Base-by-base conservation (phyloP, 1,139 yeast genomes). In the Meyerozyma smithsonii region DNA sequence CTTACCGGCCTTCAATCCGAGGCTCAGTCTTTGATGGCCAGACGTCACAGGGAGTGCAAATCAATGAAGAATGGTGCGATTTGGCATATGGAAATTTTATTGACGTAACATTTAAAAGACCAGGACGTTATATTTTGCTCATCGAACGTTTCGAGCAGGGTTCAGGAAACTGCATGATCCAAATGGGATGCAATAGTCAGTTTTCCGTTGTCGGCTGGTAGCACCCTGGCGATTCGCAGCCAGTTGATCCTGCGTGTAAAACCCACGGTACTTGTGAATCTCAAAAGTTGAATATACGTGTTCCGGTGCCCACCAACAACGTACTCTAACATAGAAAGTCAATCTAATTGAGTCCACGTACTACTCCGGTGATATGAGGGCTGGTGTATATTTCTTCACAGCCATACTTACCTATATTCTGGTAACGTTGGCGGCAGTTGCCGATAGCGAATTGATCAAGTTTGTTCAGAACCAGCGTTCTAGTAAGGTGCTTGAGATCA, bases 131-230 rank as follows among this genome's bases (percentile, higher is more conserved):
- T 41, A 59, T 73, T 4, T 46, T 75, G 8, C 52, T 75, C 17
- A 59, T 73, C 15, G 81, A 76, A 49, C 50, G 81, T 37, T 71
- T 75, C 42, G 81, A 75, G 44, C 52, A 56, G 10, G 81, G 81
- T 0, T 38, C 46, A 3, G 81, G 78, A 4, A 49, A 46, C 3
- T 53, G 72, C 19, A 47, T 52, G 11, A 64, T 74, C 3, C 64
- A 61, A 8, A 51, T 70, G 35, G 80, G 78, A 1, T 52, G 65
- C 34, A 30, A 30, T 14, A 30, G 16, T 14, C 34, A 30, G 17
- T 30, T 30, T 17, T 10, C 34, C 21, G 21, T 30, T 4, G 21
- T n/a, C 8, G 21, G 21, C 7, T 30, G 21, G 34, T 30, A 30
- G 8, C 12, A 8, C 25, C 25, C 25, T 11, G 8, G 25, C 3